Percentiles rank a stretch among this genome's conserved stretches.
Conservation (phyloP, 441 rosid species). For the Sinapis alba region DNA sequence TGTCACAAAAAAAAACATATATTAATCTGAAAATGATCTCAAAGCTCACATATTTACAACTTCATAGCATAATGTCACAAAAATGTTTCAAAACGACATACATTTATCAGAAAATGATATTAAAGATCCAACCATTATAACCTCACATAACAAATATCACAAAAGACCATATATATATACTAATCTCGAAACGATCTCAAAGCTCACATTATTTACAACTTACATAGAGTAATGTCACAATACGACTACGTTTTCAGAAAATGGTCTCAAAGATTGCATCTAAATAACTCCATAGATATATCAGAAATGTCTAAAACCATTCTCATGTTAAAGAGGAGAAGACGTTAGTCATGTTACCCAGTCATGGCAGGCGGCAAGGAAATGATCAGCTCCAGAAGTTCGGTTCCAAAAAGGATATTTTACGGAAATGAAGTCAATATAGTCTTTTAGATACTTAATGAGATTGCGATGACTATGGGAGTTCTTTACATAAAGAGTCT, state of each 20-base stretch:
- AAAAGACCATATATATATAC: not conserved
- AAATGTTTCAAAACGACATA: not conserved
- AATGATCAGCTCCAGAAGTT: constrained; percentile 88
- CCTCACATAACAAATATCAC: too few species aligned
- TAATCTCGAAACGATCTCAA: not conserved
- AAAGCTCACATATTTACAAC: not conserved
- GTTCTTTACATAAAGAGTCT: constrained; percentile 58
- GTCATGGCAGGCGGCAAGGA: constrained; percentile 94
- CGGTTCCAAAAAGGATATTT: constrained; percentile 88
- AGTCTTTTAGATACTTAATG: constrained; percentile 54
- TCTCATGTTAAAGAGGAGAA: not conserved
- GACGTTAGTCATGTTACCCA: constrained; percentile 62
- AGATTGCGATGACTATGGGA: constrained; percentile 71
- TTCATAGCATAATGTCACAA: constrained; percentile 20
- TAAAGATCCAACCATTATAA: too few species aligned
- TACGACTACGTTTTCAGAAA: not conserved
- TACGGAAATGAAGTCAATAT: constrained; percentile 54
- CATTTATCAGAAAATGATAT: not conserved
- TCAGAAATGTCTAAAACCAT: not conserved
- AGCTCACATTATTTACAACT: not conserved
- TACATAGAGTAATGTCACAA: not conserved
- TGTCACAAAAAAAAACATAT: not conserved
- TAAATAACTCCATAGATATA: not conserved
- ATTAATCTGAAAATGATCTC: not conserved
- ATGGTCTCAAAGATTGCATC: not conserved